Evolutionary conservation across 495 filamentous ascomycete genomes (phyloP).

Genomic region (Annulohypoxylon nitens): DNA sequence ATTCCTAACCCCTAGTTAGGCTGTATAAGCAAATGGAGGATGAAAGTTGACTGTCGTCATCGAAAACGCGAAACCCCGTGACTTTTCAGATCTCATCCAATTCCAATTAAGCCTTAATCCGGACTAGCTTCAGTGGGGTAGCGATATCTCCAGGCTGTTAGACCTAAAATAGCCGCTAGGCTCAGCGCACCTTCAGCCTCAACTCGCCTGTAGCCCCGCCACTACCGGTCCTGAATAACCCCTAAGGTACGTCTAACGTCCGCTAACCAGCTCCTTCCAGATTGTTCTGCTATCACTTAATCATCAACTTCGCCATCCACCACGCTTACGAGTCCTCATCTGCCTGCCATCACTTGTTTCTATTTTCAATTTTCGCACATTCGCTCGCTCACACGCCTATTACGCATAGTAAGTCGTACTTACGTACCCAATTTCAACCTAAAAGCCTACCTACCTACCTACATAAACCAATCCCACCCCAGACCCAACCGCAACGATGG

Average conservation of each 20-base stretch:
- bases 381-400: neutral
- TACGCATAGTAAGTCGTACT: neutral
- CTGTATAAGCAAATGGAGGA: neutral
- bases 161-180: conserved; percentile 22
- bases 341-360: conserved; percentile 35
- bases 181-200: conserved; percentile 30
- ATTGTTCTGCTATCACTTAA: conserved; percentile 45
- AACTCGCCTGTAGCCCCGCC: conserved; percentile 27
- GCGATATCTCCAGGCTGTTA: neutral
- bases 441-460: neutral
- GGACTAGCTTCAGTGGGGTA: conserved; percentile 19
- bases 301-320: conserved; percentile 46
- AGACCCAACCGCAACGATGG: conserved; percentile 43
- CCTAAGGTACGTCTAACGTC: conserved; percentile 3
- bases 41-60: conserved; percentile 45
- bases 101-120: conserved; percentile 27
- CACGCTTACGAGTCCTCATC: conserved; percentile 46
- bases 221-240: conserved; percentile 9
- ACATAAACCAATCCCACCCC: conserved; percentile 1
- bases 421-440: neutral
- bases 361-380: neutral
- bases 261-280: conserved; percentile 46
- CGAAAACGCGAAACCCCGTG: conserved; percentile 53
- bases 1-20: neutral
- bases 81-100: conserved; percentile 19